Evolutionary conservation across 176 grass and related monocot species (phyloP), one percentile per base, ranked within the genome.

Genomic region (Cenchrus fungigraminus): DNA sequence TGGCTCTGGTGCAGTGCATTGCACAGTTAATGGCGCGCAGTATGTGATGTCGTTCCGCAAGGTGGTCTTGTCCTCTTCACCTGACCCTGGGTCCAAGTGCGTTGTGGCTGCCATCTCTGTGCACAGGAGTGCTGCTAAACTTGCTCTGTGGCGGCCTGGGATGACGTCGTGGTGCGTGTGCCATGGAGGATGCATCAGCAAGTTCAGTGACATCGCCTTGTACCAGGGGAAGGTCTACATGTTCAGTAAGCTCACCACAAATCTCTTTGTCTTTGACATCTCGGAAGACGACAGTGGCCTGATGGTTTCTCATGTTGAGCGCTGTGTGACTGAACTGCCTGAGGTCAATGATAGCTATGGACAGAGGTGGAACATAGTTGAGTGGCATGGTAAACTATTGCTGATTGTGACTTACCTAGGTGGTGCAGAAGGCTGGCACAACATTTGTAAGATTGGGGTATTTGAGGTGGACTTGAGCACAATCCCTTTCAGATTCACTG

Each of bases 1-100:
- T 19, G 86, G 86, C 81, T 56, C 57, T 0, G 86, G 86, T 37
- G 47, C 45, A 9, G 67, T 88, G 58, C 47, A 83, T 47, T 88
- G 81, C 34, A 79, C 74, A 2, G 45, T 89, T 10, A 55, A 66
- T 10, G 87, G 50, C 4, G 51, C 76, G 0, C 75, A 73, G 14
- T 89, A 89, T 65, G 82, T 80, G 13, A 89, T 89, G 87, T 89
- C 87, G 4, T 89, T 89, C 76, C 42, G 68, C 68, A 89, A 89
- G 76, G 82, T 80, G 40, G 68, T 84, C 19, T 4, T 89, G 20
- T 89, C 87, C 14, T 65, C 87, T 19, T 59, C 82, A 15, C 87
- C 87, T 59, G 79, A 68, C 15, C 25, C 71, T 13, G 52, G 29
- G 13, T 82, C 86, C 62, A 68, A 60, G 31, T 87, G 53, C 29